phyloP scores from a whole-genome alignment of 164 flowering plant species.

The Dillenia suffruticosa region DNA sequence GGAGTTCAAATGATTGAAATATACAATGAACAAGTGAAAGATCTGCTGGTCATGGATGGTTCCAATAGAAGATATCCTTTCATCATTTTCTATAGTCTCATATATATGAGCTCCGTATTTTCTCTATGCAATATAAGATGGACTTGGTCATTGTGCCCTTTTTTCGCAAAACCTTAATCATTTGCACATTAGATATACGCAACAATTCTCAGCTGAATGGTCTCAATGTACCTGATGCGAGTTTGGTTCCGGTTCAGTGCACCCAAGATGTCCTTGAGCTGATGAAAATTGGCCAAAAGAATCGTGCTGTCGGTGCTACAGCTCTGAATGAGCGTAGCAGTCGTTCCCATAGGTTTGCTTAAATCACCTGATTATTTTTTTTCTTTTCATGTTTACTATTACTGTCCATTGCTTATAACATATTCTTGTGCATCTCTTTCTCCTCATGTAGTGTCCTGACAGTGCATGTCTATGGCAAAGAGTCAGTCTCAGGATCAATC shows the following conservation, averaged over 20 bases:
- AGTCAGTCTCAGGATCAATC: slow-evolving; percentile 54
- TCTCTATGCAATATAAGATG: background rate
- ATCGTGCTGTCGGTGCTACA: slow-evolving; percentile 94
- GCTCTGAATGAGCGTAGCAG: slow-evolving; percentile 91
- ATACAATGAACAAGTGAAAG: slow-evolving; percentile 95
- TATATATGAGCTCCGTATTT: background rate
- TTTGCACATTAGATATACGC: slow-evolving; percentile 68
- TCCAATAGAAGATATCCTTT: slow-evolving; percentile 85
- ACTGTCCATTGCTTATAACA: background rate
- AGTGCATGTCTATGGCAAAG: slow-evolving; percentile 84
- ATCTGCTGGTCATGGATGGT: slow-evolving; percentile 71
- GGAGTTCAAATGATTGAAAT: slow-evolving; percentile 93
- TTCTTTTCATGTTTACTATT: background rate
- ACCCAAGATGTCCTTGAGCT: slow-evolving; percentile 75
- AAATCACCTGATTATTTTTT: background rate
- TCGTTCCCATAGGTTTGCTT: slow-evolving; percentile 79
- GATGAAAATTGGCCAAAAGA: slow-evolving; percentile 74
- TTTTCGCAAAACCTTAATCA: slow-evolving; percentile 33
- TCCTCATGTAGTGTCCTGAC: slow-evolving; percentile 57
- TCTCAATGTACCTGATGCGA: slow-evolving; percentile 89
- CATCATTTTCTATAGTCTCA: background rate
- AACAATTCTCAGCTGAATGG: slow-evolving; percentile 78
- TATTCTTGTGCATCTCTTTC: background rate
- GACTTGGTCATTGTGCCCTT: background rate
- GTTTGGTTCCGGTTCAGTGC: slow-evolving; percentile 57